Base-by-base conservation (phyloP, 139 green algal species). In the Haematococcus sp. region DNA sequence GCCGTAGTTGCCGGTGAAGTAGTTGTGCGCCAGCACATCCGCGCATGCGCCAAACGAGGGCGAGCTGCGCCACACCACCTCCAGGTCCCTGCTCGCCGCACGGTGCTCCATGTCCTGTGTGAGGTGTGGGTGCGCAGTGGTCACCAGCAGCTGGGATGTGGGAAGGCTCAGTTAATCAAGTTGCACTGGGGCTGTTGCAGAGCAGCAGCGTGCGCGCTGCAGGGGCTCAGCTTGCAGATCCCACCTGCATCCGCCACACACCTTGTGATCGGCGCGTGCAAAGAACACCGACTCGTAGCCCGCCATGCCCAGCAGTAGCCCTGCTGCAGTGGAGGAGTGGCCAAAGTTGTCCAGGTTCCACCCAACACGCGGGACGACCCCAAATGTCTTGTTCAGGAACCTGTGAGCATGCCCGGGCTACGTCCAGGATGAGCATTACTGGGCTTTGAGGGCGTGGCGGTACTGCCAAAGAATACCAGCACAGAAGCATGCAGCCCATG, bases 331-430 rank as follows among this genome's bases (percentile, higher is more conserved):
- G 28, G 81, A 59, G 5, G 92, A 96, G 77, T 97, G 93, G 17
- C 93, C 93, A 78, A 97, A 97, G 22, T 93, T 92, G 73, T 97
- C 93, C 33, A 97, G 81, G 78, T 97, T 93, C 92, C 92, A 97
- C 0, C 81, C 88, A 0, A 96, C 70, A 0, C 30, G 70, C 0
- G 93, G 93, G 2, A 67, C 35, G 23, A 76, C 46, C 19, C 74
- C 77, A 75, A 95, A 93, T 0, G 81, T 90, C 1, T 78, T 49
- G n/a, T 83, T 81, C 61, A 94, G 69, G 55, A 92, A 94, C 23
- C 86, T 87, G n/a, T n/a, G n/a, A n/a, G n/a, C n/a, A n/a, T n/a
- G n/a, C n/a, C n/a, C n/a, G n/a, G n/a, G n/a, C n/a, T n/a, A n/a
- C n/a, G n/a, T n/a, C n/a, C n/a, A n/a, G n/a, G n/a, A n/a, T n/a